Base-by-base conservation (phyloP, 2,329 filamentous ascomycete genomes). In the Diaporthe humulicola region DNA sequence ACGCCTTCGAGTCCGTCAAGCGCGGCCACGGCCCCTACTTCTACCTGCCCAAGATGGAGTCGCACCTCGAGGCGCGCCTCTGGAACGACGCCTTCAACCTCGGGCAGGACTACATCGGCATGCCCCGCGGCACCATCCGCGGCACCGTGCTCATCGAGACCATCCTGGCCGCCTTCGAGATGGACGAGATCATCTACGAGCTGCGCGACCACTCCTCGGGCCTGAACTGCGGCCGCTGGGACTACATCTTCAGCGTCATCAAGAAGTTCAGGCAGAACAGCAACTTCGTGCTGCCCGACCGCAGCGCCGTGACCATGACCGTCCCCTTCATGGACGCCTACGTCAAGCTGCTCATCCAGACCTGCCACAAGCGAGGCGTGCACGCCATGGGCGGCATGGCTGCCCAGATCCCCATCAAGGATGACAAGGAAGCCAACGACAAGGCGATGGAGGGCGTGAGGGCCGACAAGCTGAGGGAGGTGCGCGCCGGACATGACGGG, bases 171-270 rank as follows among this genome's bases (percentile, higher is more conserved):
- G 97, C 96, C 22, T 99, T 99, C 82, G 97, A 99, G 90, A 99
- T 99, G 97, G 97, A 99, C 81, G 97, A 99, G 92, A 98, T 99
- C 86, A 98, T 99, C 87, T 99, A 98, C 86, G 97, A 98, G 88
- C 93, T 99, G 79, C 94, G 97, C 76, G 96, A 98, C 83, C 97
- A 99, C 89, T 96, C 93, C 84, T 94, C 96, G 9, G 97, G 97
- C 64, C 91, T 99, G 82, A 99, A 99, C 92, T 98, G 97, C 86
- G 97, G 97, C 78, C 94, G 97, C 79, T 99, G 97, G 97, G 97
- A 99, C 84, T 99, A 99, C 90, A 98, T 99, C 87, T 99, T 99
- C 90, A 97, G 94, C 84, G 95, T 96, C 82, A 98, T 99, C 89
- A 99, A 99, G 91, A 98, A 98, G 86, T 98, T 98, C 93, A 95